Conservation (phyloP, 1,284 basidiomycete genomes). For the Polyporus tsugae region DNA sequence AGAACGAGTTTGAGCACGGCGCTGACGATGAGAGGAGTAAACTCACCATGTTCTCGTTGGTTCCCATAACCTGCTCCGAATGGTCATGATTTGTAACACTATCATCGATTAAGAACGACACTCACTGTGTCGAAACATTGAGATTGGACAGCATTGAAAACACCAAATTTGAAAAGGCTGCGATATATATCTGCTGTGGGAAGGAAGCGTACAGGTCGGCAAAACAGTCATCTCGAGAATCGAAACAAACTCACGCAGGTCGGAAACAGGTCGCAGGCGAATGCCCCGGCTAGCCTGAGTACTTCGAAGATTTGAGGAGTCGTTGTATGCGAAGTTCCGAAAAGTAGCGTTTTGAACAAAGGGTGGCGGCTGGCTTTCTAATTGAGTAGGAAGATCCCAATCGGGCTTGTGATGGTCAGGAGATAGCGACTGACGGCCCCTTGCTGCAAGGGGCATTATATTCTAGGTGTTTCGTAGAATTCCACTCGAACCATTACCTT, state of each 20-base stretch:
- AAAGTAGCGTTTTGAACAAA: neutral
- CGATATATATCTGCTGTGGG: constrained; percentile 81
- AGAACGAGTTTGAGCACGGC: neutral
- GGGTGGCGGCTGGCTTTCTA: neutral
- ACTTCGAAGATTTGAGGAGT: constrained; percentile 34
- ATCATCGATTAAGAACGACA: neutral
- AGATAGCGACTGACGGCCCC: neutral
- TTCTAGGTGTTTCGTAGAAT: neutral
- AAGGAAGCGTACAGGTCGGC: neutral
- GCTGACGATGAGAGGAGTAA: neutral
- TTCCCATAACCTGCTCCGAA: constrained; percentile 65
- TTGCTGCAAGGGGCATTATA: neutral
- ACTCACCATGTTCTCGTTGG: constrained; percentile 78
- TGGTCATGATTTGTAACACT: neutral
- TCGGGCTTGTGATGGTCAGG: neutral
- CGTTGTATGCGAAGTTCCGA: constrained; percentile 19
- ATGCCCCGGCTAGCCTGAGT: constrained; percentile 54
- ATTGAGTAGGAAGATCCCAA: neutral
- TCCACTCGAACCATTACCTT: neutral
- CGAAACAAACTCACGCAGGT: constrained; percentile 62
- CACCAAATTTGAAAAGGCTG: constrained; percentile 83
- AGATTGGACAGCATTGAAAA: constrained; percentile 92
- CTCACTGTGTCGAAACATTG: constrained; percentile 78
- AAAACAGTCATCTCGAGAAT: too few relatives aligned
- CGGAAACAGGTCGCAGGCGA: constrained; percentile 72